Evolutionary conservation across 2,329 filamentous ascomycete species (phyloP), one percentile per base, ranked within the genome.

Genomic region (Orbilia quercus): DNA sequence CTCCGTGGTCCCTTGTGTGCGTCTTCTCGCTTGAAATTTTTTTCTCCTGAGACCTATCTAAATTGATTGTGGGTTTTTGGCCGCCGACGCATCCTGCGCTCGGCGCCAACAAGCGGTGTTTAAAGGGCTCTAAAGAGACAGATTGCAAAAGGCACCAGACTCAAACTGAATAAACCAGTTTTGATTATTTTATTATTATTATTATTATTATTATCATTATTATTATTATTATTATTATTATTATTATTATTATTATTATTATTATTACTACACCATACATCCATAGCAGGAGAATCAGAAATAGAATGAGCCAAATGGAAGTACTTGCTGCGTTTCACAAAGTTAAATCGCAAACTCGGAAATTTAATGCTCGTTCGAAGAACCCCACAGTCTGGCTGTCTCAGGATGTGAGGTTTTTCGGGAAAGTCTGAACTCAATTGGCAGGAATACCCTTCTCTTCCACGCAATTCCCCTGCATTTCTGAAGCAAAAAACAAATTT

Each of bases 371-470:
- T 20, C 31, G 31, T 54, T 54, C 23, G 20, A 14, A 36, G 25
- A n/a, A 40, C 25, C 14, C 36, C 34, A 34, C 7, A n/a, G 31
- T 50, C 48, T 34, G 38, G 22, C 16, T 72, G 66, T 72, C 66
- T 72, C 59, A 72, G 20, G 34, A 64, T 53, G 6, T 60, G 38
- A 50, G 44, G 25, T 36, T 55, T 47, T 31, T 54, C 7, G 48
- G 67, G 59, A 58, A 72, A 72, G 59, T 65, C 59, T 42, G 20
- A 38, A 50, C 45, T 22, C 23, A 22, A 20, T 60, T 63, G 57
- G 51, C 66, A 71, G 40, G 51, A 63, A 42, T 7, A 28, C 48
- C 48, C 31, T 31, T 31, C 28, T 9, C 16, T 44, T 62, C 40
- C 12, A 16, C 53, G 51, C 25, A 55, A 54, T 60, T 48, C 48